Conservation (phyloP, 257 asterid genomes). For the Solanum pimpinellifolium region DNA sequence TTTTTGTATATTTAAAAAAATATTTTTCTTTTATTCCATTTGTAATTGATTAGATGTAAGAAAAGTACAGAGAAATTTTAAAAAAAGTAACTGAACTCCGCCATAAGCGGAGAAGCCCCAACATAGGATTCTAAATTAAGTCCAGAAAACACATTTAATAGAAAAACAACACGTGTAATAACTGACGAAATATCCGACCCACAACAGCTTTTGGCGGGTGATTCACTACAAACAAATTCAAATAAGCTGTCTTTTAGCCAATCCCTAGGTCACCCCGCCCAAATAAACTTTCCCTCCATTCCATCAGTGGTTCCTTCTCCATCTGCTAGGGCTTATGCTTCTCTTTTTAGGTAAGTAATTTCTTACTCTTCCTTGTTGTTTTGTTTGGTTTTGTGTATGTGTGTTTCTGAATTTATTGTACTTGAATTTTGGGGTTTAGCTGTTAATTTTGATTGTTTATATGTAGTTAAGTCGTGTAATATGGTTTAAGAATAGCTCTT, state of each 20-base stretch:
- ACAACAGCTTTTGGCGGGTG: background rate
- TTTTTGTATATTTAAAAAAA: too few relatives aligned
- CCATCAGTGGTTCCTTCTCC: background rate
- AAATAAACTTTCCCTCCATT: background rate
- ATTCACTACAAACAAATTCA: background rate
- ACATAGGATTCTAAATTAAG: background rate
- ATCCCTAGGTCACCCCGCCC: background rate
- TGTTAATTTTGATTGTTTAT: background rate
- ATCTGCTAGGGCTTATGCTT: background rate
- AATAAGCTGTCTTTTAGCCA: background rate
- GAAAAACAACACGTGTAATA: background rate
- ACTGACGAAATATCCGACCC: background rate
- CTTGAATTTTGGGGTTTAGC: background rate
- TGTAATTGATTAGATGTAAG: background rate
- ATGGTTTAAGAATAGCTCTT: background rate
- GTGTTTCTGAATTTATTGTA: background rate
- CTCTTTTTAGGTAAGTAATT: background rate
- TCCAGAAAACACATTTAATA: background rate
- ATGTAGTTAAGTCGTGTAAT: background rate
- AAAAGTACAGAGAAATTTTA: too few relatives aligned
- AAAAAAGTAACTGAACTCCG: background rate
- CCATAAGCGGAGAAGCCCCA: background rate
- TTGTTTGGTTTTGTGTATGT: background rate
- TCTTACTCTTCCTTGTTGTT: background rate
- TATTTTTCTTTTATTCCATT: too few relatives aligned